Evolutionary conservation across 179 eudicot genomes (phyloP).

Genomic region (Vitellaria paradoxa): DNA sequence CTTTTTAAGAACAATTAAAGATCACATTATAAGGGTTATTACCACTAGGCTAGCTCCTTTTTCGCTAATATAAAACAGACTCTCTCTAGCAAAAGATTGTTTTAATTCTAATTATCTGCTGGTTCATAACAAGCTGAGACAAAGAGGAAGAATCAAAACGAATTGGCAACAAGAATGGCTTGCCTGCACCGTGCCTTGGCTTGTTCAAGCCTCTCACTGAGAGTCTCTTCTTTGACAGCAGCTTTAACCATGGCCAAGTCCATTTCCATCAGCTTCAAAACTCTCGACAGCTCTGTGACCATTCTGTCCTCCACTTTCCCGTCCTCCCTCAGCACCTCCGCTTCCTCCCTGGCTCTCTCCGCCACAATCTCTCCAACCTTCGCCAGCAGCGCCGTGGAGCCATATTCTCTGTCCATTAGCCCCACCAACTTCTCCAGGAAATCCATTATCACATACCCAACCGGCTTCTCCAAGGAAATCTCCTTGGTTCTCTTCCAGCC

Average conservation of each 20-base stretch:
- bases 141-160: conserved; percentile 38
- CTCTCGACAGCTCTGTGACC: conserved; percentile 78
- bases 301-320: conserved; percentile 84
- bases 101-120: no score
- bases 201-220: conserved; percentile 57
- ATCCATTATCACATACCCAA: conserved; percentile 79
- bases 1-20: no score
- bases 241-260: conserved; percentile 85
- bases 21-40: no score
- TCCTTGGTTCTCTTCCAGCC: conserved; percentile 89
- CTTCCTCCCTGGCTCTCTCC: conserved; percentile 76
- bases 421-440: conserved; percentile 65
- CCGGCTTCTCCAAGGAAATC: conserved; percentile 56
- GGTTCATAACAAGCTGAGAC: background rate
- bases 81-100: no score
- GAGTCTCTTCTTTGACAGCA: conserved; percentile 73
- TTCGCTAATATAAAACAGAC: no score
- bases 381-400: conserved; percentile 65
- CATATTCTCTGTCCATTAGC: conserved; percentile 60
- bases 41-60: no score
- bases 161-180: conserved; percentile 86
- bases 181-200: conserved; percentile 88
- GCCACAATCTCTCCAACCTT: conserved; percentile 86
- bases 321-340: conserved; percentile 69
- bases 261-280: conserved; percentile 91